Percentiles rank a stretch among this genome's conserved stretches.
phyloP scores from a whole-genome alignment of 1,284 basidiomycete genomes.

The Irpex rosettiformis region DNA sequence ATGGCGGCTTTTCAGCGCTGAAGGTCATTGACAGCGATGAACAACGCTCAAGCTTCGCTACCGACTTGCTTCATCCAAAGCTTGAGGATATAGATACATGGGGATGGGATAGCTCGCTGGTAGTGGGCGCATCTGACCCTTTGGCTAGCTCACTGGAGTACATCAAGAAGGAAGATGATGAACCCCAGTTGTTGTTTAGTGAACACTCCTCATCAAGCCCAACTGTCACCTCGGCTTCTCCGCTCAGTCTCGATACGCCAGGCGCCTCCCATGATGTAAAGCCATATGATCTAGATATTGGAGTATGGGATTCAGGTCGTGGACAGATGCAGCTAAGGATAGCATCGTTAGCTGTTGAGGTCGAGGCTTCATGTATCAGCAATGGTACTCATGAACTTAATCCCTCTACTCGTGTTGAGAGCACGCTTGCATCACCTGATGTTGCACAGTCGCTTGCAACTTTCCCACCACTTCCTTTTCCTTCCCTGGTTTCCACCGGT shows the following conservation, averaged over 20 bases:
- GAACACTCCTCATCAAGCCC: constrained; percentile 17
- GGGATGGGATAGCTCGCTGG: constrained; percentile 33
- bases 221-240: constrained; percentile 14
- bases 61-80: constrained; percentile 31
- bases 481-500: not conserved
- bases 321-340: not conserved
- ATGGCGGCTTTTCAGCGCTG: constrained; percentile 27
- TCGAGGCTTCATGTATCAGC: not conserved
- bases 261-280: constrained; percentile 28
- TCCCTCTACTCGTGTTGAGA: not conserved
- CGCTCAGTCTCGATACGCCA: constrained; percentile 17
- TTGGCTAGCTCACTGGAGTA: constrained; percentile 2
- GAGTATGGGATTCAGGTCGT: constrained; percentile 29
- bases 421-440: not conserved
- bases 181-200: constrained; percentile 18
- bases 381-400: not conserved
- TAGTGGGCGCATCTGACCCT: not conserved
- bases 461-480: not conserved
- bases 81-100: constrained; percentile 44
- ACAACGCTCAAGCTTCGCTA: constrained; percentile 34
- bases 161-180: constrained; percentile 34
- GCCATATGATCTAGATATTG: constrained; percentile 42
- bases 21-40: constrained; percentile 39
- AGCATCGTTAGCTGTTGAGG: not conserved
- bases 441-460: not conserved